phyloP scores from a whole-genome alignment of 2,329 filamentous ascomycete species.

The Fusarium poae region DNA sequence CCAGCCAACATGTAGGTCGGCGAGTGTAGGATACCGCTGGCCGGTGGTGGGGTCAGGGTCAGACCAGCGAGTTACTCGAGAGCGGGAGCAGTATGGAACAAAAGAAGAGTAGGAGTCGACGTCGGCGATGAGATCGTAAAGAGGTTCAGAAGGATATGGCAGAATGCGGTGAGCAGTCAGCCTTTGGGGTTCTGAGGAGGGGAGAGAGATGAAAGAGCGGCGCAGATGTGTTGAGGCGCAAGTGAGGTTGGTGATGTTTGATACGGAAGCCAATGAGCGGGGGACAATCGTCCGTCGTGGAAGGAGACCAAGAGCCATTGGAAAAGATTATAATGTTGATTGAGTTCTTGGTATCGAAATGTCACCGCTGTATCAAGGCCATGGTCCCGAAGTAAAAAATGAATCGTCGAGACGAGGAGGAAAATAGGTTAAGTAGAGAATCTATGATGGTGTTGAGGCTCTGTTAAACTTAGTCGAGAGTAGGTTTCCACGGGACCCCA shows the following conservation, averaged over 20 bases:
- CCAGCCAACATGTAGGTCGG: slow-evolving; percentile 87
- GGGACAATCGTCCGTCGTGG: slow-evolving; percentile 25
- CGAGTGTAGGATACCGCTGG: slow-evolving; percentile 76
- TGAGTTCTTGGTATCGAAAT: neutral
- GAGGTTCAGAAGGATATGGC: slow-evolving; percentile 75
- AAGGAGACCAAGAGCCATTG: slow-evolving; percentile 42
- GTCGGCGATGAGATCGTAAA: slow-evolving; percentile 91
- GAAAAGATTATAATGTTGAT: neutral
- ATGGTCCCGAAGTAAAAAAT: slow-evolving; percentile 15
- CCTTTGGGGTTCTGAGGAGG: slow-evolving; percentile 63
- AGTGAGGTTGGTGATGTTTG: slow-evolving; percentile 37
- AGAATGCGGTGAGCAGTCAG: slow-evolving; percentile 82
- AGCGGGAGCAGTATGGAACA: slow-evolving; percentile 89
- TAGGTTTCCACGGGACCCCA: slow-evolving; percentile 27
- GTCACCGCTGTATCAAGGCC: neutral
- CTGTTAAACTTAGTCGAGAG: slow-evolving; percentile 34
- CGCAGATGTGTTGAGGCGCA: slow-evolving; percentile 43
- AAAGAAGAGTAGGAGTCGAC: slow-evolving; percentile 86
- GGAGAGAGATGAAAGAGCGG: slow-evolving; percentile 58
- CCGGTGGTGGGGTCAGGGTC: slow-evolving; percentile 60
- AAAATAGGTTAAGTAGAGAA: slow-evolving; percentile 18
- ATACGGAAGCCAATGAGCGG: slow-evolving; percentile 24
- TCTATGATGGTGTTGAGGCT: slow-evolving; percentile 46
- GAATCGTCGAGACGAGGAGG: neutral
- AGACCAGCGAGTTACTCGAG: slow-evolving; percentile 82